These are phyloP conservation scores for Ophiosphaerella narmari DNA, from an alignment of 2,329 filamentous ascomycete genomes.

Conservation along the genomic window DNA sequence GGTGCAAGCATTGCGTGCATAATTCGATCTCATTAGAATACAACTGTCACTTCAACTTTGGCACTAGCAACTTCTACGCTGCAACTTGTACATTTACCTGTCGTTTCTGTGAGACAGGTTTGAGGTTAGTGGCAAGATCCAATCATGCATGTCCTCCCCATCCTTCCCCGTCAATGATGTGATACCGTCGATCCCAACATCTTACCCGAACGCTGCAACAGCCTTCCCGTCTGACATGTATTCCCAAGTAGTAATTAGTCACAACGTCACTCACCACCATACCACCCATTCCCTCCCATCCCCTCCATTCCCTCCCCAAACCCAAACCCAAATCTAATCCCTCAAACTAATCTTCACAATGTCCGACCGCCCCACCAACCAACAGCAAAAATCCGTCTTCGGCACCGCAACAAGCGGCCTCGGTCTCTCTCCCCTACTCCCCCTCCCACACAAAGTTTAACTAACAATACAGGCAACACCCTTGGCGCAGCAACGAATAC, in stretches of 20 bases:
- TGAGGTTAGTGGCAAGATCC: neutral
- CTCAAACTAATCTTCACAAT: constrained; percentile 12
- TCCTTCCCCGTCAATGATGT: constrained; percentile 18
- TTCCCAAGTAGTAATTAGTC: neutral
- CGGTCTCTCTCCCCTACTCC: constrained; percentile 17
- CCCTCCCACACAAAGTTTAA: neutral
- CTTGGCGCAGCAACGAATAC: constrained; percentile 41
- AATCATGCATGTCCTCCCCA: neutral
- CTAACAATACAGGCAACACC: constrained; percentile 32
- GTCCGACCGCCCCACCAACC: constrained; percentile 28
- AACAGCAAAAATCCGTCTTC: constrained; percentile 34
- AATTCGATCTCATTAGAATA: constrained; percentile 37
- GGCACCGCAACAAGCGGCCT: constrained; percentile 38
- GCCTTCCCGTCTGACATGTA: constrained; percentile 7
- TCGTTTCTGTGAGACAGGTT: too few species aligned
- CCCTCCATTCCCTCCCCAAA: too few species aligned
- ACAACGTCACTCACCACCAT: neutral
- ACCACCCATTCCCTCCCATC: too few species aligned
- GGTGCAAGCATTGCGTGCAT: constrained; percentile 32
- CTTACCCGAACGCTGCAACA: constrained; percentile 1
- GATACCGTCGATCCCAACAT: constrained; percentile 7
- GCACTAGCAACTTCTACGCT: too few species aligned
- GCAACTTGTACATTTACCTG: too few species aligned
- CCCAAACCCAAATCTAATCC: neutral
- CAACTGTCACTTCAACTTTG: constrained; percentile 21